Evolutionary conservation across 345 rosid genomes (phyloP).

Genomic region (Aegle marmelos): DNA sequence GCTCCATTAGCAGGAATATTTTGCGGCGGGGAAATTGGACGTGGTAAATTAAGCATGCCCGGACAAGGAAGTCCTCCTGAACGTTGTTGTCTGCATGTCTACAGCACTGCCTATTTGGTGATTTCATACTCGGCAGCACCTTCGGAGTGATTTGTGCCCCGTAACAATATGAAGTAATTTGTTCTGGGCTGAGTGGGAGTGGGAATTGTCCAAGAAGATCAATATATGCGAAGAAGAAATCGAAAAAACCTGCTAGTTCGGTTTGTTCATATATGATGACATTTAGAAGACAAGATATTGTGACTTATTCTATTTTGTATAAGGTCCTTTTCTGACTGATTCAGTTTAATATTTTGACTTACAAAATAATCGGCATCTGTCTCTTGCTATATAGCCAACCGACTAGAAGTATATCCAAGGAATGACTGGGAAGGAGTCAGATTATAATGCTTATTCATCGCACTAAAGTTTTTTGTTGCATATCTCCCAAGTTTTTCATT

Average conservation of each 20-base stretch:
- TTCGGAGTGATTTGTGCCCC: not conserved
- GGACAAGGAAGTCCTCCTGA: conserved; percentile 10
- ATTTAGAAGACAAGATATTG: not conserved
- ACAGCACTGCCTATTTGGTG: conserved; percentile 61
- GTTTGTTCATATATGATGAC: too few relatives aligned
- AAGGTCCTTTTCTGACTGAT: not conserved
- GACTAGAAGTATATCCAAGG: not conserved
- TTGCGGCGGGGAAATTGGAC: conserved; percentile 68
- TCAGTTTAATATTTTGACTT: not conserved
- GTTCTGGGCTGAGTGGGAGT: not conserved
- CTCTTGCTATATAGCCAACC: not conserved
- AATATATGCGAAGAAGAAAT: not conserved
- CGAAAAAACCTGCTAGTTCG: not conserved
- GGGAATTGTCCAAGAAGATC: not conserved
- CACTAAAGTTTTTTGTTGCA: too few relatives aligned
- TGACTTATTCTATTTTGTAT: not conserved
- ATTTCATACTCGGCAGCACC: conserved; percentile 35
- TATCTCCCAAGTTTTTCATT: not conserved
- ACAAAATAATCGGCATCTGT: not conserved
- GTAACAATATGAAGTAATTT: not conserved
- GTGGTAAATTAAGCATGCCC: conserved; percentile 26
- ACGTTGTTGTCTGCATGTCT: conserved; percentile 44
- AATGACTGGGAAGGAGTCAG: not conserved
- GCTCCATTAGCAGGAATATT: conserved; percentile 60
- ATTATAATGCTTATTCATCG: too few relatives aligned